Percentiles rank a stretch among this genome's conserved stretches.
phyloP scores from a whole-genome alignment of 106 monocot genomes.

The Triglochin maritima region DNA sequence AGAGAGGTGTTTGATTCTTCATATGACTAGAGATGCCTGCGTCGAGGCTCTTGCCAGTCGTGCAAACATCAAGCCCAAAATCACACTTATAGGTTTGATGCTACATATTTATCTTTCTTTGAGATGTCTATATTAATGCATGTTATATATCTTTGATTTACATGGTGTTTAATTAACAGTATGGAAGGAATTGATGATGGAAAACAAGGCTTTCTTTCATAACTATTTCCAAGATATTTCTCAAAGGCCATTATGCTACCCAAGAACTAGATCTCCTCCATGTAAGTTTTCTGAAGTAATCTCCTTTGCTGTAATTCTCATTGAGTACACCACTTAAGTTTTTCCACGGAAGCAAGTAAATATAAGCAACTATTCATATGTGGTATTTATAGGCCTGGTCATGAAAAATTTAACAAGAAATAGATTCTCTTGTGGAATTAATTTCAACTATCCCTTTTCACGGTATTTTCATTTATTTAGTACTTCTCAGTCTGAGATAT shows the following conservation, averaged over 20 bases:
- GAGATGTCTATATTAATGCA: not conserved
- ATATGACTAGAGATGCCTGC: conserved; percentile 46
- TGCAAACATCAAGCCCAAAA: conserved; percentile 31
- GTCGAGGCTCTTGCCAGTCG: conserved; percentile 29
- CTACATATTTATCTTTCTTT: not conserved
- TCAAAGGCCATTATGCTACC: not conserved
- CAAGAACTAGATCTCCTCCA: not conserved
- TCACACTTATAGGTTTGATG: conserved; percentile 42
- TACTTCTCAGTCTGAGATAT: too few relatives aligned
- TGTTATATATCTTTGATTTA: not conserved
- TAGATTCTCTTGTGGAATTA: too few relatives aligned
- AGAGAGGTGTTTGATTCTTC: conserved; percentile 52
- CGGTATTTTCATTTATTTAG: too few relatives aligned
- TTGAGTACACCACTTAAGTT: too few relatives aligned
- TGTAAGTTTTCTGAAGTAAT: not conserved
- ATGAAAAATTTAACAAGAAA: too few relatives aligned
- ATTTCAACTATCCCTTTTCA: too few relatives aligned
- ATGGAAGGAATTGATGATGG: conserved; percentile 40
- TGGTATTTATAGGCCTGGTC: too few relatives aligned
- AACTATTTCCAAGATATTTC: conserved; percentile 20
- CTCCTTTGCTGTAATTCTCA: too few relatives aligned
- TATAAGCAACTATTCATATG: too few relatives aligned
- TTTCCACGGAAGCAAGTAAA: too few relatives aligned
- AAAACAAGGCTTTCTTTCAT: conserved; percentile 44
- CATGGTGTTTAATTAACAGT: conserved; percentile 18